Base-by-base conservation (phyloP, 164 flowering plant species). In the Cinnamomum micranthum region DNA sequence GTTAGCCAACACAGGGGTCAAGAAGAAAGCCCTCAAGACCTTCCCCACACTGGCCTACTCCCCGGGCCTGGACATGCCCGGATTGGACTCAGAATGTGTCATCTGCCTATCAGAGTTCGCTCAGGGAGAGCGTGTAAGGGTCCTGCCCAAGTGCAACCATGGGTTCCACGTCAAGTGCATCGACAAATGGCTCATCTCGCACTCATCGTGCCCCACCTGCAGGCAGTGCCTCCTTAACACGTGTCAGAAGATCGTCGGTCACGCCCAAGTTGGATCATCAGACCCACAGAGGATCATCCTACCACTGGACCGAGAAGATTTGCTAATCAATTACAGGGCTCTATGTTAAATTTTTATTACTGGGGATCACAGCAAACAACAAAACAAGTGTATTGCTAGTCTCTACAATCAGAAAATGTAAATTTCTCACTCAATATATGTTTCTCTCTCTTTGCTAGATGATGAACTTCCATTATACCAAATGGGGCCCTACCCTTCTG, bases 181-280 rank as follows among this genome's bases (percentile, higher is more conserved):
- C 11, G 97, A 93, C 63, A 89, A 80, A 75, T 93, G 98, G 97
- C 85, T 93, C 1, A 81, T 70, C 15, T 85, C 92, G 0, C 92
- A 91, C 79, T 88, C 95, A 0, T 93, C 98, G 0, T 93, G 98
- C 79, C 98, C 98, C 0, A 90, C 89, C 14, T 93, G 98, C 76
- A 78, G 97, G 71, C 85, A 88, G 74, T 84, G 88, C 85, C 84
- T 88, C 0, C 73, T 85, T 4, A 83, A 85, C 41, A 85, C 86
- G 2, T 88, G 90, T 76, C 82, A 82, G 25, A 88, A 89, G 80
- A 88, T 86, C 6, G 85, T 81, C 2, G 82, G 83, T 4, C 74
- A 4, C 11, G 69, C 77, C 28, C 82, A 79, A 68, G 75, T 81
- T 11, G 80, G 77, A 75, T 71, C 84, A 23, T 77, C 87, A 6